Evolutionary conservation across 2,329 filamentous ascomycete species (phyloP).

Genomic region (Botryotinia globosa): DNA sequence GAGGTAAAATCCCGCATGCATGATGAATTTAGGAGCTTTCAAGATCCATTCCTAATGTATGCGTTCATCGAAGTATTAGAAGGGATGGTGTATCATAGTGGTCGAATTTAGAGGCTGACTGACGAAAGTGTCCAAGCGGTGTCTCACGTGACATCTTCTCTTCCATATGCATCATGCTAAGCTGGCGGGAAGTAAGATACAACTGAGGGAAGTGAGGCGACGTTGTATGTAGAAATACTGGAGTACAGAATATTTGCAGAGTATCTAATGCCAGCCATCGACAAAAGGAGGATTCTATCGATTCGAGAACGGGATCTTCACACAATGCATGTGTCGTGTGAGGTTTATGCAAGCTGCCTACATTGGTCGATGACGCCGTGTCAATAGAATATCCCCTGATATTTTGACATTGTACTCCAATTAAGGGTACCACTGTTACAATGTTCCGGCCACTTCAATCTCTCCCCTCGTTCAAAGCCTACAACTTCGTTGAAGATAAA

Average conservation of each 20-base stretch:
- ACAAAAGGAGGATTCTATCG: neutral
- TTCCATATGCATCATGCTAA: no score
- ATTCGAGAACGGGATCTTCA: neutral
- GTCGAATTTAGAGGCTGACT: neutral
- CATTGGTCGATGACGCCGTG: neutral
- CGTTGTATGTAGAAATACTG: neutral
- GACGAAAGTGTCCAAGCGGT: neutral
- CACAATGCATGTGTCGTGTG: neutral
- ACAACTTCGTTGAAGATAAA: neutral
- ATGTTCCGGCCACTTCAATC: neutral
- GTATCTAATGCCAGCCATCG: neutral
- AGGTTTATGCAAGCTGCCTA: neutral
- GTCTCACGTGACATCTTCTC: neutral
- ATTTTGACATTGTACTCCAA: neutral
- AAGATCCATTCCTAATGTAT: neutral
- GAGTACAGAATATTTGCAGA: neutral
- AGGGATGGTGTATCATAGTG: neutral
- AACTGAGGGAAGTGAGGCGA: neutral
- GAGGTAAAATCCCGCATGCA: neutral
- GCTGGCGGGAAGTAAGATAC: neutral
- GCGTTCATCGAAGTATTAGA: neutral
- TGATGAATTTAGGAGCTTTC: neutral
- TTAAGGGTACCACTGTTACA: neutral
- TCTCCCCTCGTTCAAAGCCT: neutral
- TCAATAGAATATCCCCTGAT: neutral